Evolutionary conservation across 352 stramenopile genomes (phyloP), one percentile per base, ranked within the genome.

Genomic region (Thraustotheca clavata): DNA sequence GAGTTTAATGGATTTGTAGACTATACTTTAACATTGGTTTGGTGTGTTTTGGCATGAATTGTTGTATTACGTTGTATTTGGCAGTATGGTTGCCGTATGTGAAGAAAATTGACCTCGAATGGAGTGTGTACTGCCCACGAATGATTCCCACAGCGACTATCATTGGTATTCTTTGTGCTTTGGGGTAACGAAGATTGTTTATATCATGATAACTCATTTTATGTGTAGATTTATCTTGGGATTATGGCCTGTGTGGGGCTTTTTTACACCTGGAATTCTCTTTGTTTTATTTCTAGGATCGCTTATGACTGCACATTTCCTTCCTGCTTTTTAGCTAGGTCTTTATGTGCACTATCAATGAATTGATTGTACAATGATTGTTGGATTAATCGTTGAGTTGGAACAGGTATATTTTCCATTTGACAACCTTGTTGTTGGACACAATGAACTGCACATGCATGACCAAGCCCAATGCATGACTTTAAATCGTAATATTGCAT

Each of bases 281-380:
- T 80, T 77, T n/a, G 76, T 96, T 9, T 79, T 97, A 61, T 85
- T 88, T 55, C 86, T 98, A 49, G 94, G 88, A 7, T 71, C 78
- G n/a, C 78, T 98, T 49, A 97, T 97, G 80, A 86, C 77, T 1
- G 77, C 93, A 5, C 91, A 98, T 75, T 98, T 98, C 69, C 72
- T 98, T 52, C 94, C 94, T 1, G 77, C 81, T 6, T 92, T 91
- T 20, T 92, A 50, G 76, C 57, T 22, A 67, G n/a, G n/a, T n/a
- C n/a, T n/a, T n/a, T n/a, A n/a, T 18, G 36, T 18, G 43, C 48
- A 38, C 29, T n/a, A 43, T 20, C 27, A 50, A 57, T 38, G 49
- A 61, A 69, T 59, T 36, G 40, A 63, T 29, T 20, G 38, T 43
- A 43, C 38, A 43, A 20, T 43, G 38, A 16, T 16, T 43, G 16